Evolutionary conservation across 768 basidiomycete genomes (phyloP).

Genomic region (Pleurotus cornucopiae): DNA sequence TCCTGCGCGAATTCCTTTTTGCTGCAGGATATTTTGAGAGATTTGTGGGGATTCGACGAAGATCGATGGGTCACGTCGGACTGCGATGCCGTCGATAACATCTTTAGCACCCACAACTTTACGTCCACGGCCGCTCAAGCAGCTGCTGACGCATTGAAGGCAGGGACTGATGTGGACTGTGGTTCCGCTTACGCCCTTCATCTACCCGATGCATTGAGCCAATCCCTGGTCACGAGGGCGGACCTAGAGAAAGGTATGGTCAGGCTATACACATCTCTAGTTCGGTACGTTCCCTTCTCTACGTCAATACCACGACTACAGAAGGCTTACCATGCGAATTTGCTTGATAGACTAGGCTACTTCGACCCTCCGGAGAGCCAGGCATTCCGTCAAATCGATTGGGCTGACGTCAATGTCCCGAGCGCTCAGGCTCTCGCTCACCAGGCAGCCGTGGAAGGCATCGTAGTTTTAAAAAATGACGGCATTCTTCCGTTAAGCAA

Average conservation of each 20-base stretch:
- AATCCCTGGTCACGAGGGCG: slow-evolving; percentile 38
- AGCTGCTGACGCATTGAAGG: slow-evolving; percentile 44
- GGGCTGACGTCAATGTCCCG: slow-evolving; percentile 44
- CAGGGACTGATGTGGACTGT: slow-evolving; percentile 55
- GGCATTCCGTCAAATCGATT: slow-evolving; percentile 46
- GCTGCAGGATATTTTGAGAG: slow-evolving; percentile 46
- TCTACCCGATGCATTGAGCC: slow-evolving; percentile 44
- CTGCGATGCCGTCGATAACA: slow-evolving; percentile 52
- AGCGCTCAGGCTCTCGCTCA: slow-evolving; percentile 44
- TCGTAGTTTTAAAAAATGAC: slow-evolving; percentile 63
- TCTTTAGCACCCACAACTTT: slow-evolving; percentile 47
- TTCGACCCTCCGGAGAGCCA: slow-evolving; percentile 48
- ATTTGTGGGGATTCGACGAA: slow-evolving; percentile 47
- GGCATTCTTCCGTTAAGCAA: slow-evolving; percentile 50
- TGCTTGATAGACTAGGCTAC: slow-evolving; percentile 42
- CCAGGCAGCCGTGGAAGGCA: slow-evolving; percentile 49
- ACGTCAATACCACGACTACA: not conserved
- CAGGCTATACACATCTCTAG: slow-evolving; percentile 49
- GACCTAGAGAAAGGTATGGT: slow-evolving; percentile 40
- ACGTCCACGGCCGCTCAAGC: slow-evolving; percentile 40
- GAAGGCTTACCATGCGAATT: not conserved
- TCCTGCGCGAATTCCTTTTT: slow-evolving; percentile 51
- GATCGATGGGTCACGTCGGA: slow-evolving; percentile 58
- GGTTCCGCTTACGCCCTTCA: slow-evolving; percentile 38
- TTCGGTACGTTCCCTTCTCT: slow-evolving; percentile 31